Base-by-base conservation (phyloP, 2,329 filamentous ascomycete species). In the Aspergillus sp. region DNA sequence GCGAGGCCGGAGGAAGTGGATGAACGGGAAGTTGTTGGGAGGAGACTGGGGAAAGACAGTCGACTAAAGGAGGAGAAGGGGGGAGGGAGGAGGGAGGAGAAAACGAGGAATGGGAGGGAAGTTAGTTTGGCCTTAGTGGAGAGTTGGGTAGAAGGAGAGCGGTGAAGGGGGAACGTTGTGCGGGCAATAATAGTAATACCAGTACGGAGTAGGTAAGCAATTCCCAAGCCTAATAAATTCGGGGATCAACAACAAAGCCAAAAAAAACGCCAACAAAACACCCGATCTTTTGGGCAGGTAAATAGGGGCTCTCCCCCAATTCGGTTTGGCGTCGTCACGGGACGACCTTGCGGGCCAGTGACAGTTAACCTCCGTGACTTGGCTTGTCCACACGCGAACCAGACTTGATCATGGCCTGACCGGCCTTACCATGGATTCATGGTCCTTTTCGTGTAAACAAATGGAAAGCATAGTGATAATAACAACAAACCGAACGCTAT, bases 361-460 rank as follows among this genome's bases (percentile, higher is more conserved):
- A 57, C 59, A 67, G 66, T 63, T 67, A 64, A 71, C 70, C 73
- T 70, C 70, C 71, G 69, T 64, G 64, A 25, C 63, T 65, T 56
- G 53, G 54, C 42, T 17, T 39, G 55, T 38, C 36, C 38, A 23
- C 49, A 49, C 60, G 57, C 54, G 57, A 59, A 58, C 60, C 60
- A 51, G 17, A 55, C 15, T 47, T 25, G 39, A 38, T 23, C 25
- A 19, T 38, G 30, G 10, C 51, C 38, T 44, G 41, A 44, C 32
- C 32, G 32, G 32, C 32, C 5, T 36, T 36, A 36, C 32, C 32
- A 36, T 36, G 32, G 32, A 15, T 36, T 36, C 32, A 36, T n/a
- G 23, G 48, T 5, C 23, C 48, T 50, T 13, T 50, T 13, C 21
- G 17, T 21, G 21, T 44, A 44, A 44, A 44, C 41, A 44, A 13